Evolutionary conservation across 2,329 filamentous ascomycete species (phyloP).

Genomic region (Colletotrichum truncatum): DNA sequence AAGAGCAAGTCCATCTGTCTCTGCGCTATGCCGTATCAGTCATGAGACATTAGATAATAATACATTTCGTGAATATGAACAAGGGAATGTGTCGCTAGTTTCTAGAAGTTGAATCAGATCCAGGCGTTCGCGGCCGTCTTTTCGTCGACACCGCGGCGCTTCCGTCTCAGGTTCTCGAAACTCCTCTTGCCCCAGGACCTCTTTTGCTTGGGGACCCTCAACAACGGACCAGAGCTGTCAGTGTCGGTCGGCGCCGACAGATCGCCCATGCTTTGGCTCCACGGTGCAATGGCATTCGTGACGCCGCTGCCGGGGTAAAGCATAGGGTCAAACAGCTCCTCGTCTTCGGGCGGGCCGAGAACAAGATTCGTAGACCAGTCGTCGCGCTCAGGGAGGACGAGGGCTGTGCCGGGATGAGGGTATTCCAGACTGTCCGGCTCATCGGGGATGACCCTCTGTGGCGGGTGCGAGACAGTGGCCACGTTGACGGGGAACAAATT

Average conservation of each 20-base stretch:
- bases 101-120: slow-evolving; percentile 11
- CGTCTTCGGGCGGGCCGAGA: slow-evolving; percentile 20
- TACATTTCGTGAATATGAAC: background rate
- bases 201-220: slow-evolving; percentile 29
- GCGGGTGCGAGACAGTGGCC: slow-evolving; percentile 21
- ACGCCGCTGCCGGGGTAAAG: background rate
- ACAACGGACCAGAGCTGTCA: background rate
- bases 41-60: slow-evolving; percentile 3
- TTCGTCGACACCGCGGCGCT: slow-evolving; percentile 26
- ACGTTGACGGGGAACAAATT: slow-evolving; percentile 17
- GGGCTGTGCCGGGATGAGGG: slow-evolving; percentile 18
- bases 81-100: too few relatives aligned
- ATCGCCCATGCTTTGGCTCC: slow-evolving; percentile 5
- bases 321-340: background rate
- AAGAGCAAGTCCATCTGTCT: background rate
- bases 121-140: background rate
- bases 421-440: slow-evolving; percentile 22
- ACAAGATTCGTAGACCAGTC: slow-evolving; percentile 22
- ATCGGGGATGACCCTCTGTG: slow-evolving; percentile 9
- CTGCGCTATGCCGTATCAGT: slow-evolving; percentile 6
- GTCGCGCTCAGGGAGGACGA: slow-evolving; percentile 21
- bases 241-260: background rate
- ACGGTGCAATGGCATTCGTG: background rate
- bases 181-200: slow-evolving; percentile 29
- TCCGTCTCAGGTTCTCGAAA: slow-evolving; percentile 34